A percentile compares a stretch with the other conserved stretches of the same genome.
phyloP scores from a whole-genome alignment of 768 basidiomycete species.

The Podaxis mareebaensis region DNA sequence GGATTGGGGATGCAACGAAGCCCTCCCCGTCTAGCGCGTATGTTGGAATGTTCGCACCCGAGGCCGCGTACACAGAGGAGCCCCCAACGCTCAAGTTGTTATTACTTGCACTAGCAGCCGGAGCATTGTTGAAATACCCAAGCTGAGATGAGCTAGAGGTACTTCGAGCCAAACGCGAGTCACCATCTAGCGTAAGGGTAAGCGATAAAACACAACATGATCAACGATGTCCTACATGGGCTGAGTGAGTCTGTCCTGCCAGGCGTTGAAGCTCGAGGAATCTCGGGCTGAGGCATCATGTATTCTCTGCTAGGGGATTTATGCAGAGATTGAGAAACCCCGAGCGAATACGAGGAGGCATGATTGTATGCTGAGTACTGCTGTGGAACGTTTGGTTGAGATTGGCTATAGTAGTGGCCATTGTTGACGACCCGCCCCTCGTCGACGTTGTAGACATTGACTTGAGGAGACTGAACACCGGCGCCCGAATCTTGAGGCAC shows the following conservation, averaged over 20 bases:
- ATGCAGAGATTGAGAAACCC: background rate
- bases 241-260: background rate
- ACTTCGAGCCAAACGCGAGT: conserved; percentile 9
- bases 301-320: conserved; percentile 7
- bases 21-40: background rate
- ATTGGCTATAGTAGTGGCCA: conserved; percentile 20
- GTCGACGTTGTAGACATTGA: conserved; percentile 20
- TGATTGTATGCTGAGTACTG: conserved; percentile 15
- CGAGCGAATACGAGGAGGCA: conserved; percentile 3
- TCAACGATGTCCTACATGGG: conserved; percentile 1
- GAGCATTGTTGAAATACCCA: background rate
- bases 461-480: conserved; percentile 17
- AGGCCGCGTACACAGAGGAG: conserved; percentile 4
- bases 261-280: background rate
- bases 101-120: background rate
- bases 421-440: conserved; percentile 16
- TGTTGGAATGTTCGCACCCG: background rate
- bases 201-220: background rate
- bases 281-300: conserved; percentile 1
- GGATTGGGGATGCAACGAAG: conserved; percentile 7
- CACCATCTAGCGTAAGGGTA: conserved; percentile 1
- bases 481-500: conserved; percentile 13
- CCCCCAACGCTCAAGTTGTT: background rate
- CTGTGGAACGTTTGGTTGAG: conserved; percentile 14
- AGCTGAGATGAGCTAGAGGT: conserved; percentile 12